These are phyloP conservation scores for Fusarium foetens DNA, from an alignment of 2,329 filamentous ascomycete genomes.

Conservation along the genomic window DNA sequence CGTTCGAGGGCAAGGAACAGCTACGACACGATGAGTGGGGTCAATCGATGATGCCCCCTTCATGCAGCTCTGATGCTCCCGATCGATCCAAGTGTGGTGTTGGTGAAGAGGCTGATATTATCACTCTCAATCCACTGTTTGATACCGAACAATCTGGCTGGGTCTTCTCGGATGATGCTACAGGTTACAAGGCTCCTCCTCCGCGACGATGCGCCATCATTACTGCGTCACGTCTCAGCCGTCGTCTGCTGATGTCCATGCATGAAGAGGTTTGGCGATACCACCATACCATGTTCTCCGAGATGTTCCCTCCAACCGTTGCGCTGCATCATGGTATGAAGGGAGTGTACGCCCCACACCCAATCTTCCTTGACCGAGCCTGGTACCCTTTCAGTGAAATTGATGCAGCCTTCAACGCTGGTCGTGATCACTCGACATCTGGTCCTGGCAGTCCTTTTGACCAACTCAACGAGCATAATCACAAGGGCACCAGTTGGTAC, in stretches of 20 bases:
- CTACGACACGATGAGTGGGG: conserved; percentile 64
- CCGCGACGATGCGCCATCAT: conserved; percentile 78
- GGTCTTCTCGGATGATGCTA: conserved; percentile 76
- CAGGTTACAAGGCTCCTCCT: conserved; percentile 72
- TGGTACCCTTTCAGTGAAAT: conserved; percentile 75
- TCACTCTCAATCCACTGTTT: conserved; percentile 81
- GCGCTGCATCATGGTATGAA: conserved; percentile 82
- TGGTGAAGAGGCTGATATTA: conserved; percentile 77
- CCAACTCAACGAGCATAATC: conserved; percentile 79
- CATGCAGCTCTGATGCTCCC: conserved; percentile 62
- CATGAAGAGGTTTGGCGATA: conserved; percentile 76
- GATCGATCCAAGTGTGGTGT: conserved; percentile 69
- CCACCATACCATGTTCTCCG: conserved; percentile 78
- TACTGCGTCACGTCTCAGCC: conserved; percentile 74
- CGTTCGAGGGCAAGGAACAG: conserved; percentile 59
- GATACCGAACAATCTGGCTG: conserved; percentile 76
- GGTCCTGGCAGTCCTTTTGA: conserved; percentile 75
- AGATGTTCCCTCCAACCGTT: conserved; percentile 80
- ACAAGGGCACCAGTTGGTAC: conserved; percentile 85
- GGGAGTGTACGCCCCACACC: conserved; percentile 83
- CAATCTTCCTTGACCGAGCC: conserved; percentile 79
- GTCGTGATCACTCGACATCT: conserved; percentile 72
- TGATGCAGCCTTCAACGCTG: conserved; percentile 82
- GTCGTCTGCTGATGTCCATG: conserved; percentile 75
- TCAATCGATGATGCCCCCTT: conserved; percentile 63